Conservation (phyloP, 257 asterid genomes). For the Cruciata laevipes region DNA sequence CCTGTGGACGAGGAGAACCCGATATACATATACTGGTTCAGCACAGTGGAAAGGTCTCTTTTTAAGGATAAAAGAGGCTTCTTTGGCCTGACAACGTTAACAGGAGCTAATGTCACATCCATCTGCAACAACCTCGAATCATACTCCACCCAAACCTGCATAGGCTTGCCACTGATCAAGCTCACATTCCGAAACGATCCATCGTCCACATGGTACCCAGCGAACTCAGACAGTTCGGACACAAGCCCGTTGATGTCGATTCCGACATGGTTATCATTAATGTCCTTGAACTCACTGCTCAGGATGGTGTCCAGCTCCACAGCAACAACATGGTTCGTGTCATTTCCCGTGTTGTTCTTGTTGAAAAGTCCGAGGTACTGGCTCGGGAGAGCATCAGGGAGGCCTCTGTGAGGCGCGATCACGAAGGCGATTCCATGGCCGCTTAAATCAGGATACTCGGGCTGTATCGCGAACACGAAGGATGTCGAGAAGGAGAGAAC, state of each 20-base stretch:
- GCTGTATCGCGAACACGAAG: slow-evolving; percentile 47
- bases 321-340: slow-evolving; percentile 45
- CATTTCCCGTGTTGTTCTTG: slow-evolving; percentile 32
- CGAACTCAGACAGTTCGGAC: slow-evolving; percentile 20
- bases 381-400: slow-evolving; percentile 19
- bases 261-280: slow-evolving; percentile 52
- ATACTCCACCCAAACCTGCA: slow-evolving; percentile 59
- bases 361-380: slow-evolving; percentile 48
- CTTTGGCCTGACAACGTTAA: slow-evolving; percentile 31
- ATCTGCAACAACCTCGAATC: slow-evolving; percentile 18
- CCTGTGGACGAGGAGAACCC: slow-evolving; percentile 1
- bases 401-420: slow-evolving; percentile 38
- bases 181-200: slow-evolving; percentile 30
- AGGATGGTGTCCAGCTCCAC: slow-evolving; percentile 54
- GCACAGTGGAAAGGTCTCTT: not conserved
- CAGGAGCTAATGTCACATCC: slow-evolving; percentile 32
- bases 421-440: slow-evolving; percentile 59
- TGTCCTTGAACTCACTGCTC: slow-evolving; percentile 36
- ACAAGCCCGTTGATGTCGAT: slow-evolving; percentile 41
- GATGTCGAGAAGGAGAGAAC: slow-evolving; percentile 48
- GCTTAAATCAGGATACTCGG: slow-evolving; percentile 7
- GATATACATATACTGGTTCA: not conserved
- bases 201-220: slow-evolving; percentile 27
- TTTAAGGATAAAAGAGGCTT: slow-evolving; percentile 29
- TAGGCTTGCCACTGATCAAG: slow-evolving; percentile 30